Base-by-base conservation (phyloP, 1,284 basidiomycete species). In the Peniophora sp. region DNA sequence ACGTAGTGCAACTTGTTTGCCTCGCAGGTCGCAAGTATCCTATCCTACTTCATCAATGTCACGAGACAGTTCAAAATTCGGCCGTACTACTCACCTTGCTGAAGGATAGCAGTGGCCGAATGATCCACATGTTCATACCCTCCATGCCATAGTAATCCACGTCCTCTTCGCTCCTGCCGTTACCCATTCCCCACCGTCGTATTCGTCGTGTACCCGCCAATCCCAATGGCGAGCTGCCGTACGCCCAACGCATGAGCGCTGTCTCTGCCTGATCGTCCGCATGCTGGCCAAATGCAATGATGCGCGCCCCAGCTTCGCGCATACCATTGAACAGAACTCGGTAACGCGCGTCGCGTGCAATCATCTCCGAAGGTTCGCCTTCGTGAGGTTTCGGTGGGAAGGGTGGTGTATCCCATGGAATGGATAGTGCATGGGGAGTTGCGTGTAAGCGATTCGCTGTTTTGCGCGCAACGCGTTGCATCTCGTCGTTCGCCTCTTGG, bases 231-330 rank as follows among this genome's bases (percentile, higher is more conserved):
- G 77, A 70, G 16, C 78, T 81, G 0, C 82, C 79, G 54, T 65
- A 75, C 5, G 74, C 70, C 17, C 85, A 61, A 8, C 89, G 78
- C 73, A 89, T 81, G 44, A 91, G 65, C 22, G 79, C 73, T 0
- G 88, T 91, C 63, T 91, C 88, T 8, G 89, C 74, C 59, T 90
- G 87, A 59, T 91, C 88, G 59, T 91, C 87, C 2, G 75, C 74
- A 59, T 91, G 88, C 57, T 91, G 88, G 0, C 77, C 88, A 47
- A 83, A 74, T 1, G 83, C 83, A 50, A 89, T 61, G 12, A 72
- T 62, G 17, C 69, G 56, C 2, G 71, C 63, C 0, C 69, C 59
- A 0, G 63, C 53, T 1, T 57, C 53, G 2, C 61, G 62, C 77
- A 89, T 76, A 0, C 59, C 65, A 8, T 71, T 53, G 55, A 84